A percentile compares a stretch with the other conserved stretches of the same genome.
These are phyloP conservation scores for Grifola frondosa DNA, from an alignment of 1,284 basidiomycete species.

Conservation along the genomic window DNA sequence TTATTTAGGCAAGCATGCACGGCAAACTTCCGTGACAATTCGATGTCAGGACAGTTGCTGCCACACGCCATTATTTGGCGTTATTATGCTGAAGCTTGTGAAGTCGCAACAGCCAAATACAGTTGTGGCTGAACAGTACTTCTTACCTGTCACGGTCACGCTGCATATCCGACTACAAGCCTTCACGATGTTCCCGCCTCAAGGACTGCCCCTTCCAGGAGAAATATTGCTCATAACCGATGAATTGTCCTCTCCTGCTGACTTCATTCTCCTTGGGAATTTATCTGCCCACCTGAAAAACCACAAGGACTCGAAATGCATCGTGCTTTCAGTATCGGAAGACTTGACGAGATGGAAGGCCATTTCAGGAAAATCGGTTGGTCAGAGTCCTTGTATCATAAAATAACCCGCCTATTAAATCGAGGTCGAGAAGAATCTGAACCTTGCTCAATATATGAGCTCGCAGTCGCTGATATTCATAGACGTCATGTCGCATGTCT, in stretches of 20 bases:
- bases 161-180: too few species aligned
- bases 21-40: too few species aligned
- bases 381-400: conserved; percentile 18
- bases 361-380: conserved; percentile 59
- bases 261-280: conserved; percentile 60
- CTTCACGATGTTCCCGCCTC: conserved; percentile 41
- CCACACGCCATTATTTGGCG: too few species aligned
- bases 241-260: conserved; percentile 61
- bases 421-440: conserved; percentile 46
- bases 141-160: too few species aligned
- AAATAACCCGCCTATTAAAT: neutral
- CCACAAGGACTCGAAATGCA: conserved; percentile 33
- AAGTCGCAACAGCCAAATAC: too few species aligned
- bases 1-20: too few species aligned
- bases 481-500: conserved; percentile 38
- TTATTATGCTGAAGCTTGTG: too few species aligned
- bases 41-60: too few species aligned
- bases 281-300: conserved; percentile 54
- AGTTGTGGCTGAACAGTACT: too few species aligned
- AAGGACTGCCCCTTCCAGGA: conserved; percentile 43
- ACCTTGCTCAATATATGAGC: conserved; percentile 44
- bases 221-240: conserved; percentile 63
- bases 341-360: conserved; percentile 59
- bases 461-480: conserved; percentile 51
- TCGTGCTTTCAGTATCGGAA: conserved; percentile 60